Conservation (phyloP, 2,329 filamentous ascomycete genomes). For the Neocatenulostroma microsporum region DNA sequence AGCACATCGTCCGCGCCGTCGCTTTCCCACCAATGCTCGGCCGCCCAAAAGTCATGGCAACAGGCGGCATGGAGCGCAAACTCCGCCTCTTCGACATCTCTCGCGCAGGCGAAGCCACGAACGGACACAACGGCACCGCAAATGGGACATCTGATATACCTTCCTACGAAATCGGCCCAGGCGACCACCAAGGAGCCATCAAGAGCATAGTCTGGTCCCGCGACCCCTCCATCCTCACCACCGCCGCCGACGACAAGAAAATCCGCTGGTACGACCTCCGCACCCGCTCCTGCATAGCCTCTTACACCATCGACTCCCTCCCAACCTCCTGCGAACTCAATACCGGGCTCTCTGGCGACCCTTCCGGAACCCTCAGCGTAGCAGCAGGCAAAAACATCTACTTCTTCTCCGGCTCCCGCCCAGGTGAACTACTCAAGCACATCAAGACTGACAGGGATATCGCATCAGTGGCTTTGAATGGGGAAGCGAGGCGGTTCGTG, state of each 20-base stretch:
- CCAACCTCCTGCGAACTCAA: constrained; percentile 92
- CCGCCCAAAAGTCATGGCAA: constrained; percentile 66
- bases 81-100: constrained; percentile 85
- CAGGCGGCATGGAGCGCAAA: constrained; percentile 93
- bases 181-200: constrained; percentile 78
- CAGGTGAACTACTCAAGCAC: constrained; percentile 66
- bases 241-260: constrained; percentile 81
- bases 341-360: constrained; percentile 53
- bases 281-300: constrained; percentile 63
- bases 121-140: constrained; percentile 9
- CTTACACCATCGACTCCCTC: constrained; percentile 70
- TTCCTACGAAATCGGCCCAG: constrained; percentile 79
- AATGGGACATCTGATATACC: constrained; percentile 30
- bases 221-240: constrained; percentile 76
- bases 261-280: constrained; percentile 92
- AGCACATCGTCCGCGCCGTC: constrained; percentile 90
- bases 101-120: constrained; percentile 48
- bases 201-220: constrained; percentile 90
- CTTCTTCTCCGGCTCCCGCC: constrained; percentile 73
- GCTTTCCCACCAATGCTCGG: constrained; percentile 66
- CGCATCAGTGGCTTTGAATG: constrained; percentile 81
- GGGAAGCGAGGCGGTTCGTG: constrained; percentile 71
- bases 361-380: constrained; percentile 68
- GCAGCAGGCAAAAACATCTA: constrained; percentile 91
- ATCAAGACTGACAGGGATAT: constrained; percentile 75